Percentiles rank a stretch among this genome's conserved stretches.
These are phyloP conservation scores for Logfia minima DNA, from an alignment of 129 eudicot genomes.

Conservation along the genomic window DNA sequence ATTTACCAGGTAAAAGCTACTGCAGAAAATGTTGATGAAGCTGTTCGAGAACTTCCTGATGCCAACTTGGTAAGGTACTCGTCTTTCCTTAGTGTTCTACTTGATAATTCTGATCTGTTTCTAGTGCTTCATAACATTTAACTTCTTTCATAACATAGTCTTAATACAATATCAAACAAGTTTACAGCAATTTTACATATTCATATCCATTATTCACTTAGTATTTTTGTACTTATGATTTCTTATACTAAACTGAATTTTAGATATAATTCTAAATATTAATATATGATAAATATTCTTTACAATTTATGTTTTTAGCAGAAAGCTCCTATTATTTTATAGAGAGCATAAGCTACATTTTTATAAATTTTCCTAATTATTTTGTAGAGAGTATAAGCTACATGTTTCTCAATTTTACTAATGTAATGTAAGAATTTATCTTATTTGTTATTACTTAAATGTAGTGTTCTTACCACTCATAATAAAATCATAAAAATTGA, in stretches of 20 bases:
- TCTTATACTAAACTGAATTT: too few species aligned
- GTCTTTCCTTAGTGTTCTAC: slow-evolving; percentile 37
- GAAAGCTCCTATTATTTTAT: too few species aligned
- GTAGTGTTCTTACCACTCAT: not conserved
- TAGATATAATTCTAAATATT: not conserved
- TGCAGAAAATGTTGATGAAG: slow-evolving; percentile 91
- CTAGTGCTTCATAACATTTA: not conserved
- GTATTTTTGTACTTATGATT: too few species aligned
- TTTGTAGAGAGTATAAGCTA: not conserved
- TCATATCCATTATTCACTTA: too few species aligned
- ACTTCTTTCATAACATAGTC: not conserved
- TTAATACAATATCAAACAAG: not conserved
- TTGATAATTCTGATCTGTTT: not conserved
- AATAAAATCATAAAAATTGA: slow-evolving; percentile 17
- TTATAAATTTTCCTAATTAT: too few species aligned
- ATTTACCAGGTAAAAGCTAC: slow-evolving; percentile 92
- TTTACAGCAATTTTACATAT: too few species aligned
- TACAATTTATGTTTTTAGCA: too few species aligned
- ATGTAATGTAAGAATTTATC: too few species aligned
- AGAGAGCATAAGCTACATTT: too few species aligned
- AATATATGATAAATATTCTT: not conserved
- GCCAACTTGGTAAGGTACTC: slow-evolving; percentile 99
- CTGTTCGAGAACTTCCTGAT: slow-evolving; percentile 99
- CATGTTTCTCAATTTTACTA: not conserved
- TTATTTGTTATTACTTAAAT: not conserved